Conservation (phyloP, 805 yeast species). For the Pichia insulana region DNA sequence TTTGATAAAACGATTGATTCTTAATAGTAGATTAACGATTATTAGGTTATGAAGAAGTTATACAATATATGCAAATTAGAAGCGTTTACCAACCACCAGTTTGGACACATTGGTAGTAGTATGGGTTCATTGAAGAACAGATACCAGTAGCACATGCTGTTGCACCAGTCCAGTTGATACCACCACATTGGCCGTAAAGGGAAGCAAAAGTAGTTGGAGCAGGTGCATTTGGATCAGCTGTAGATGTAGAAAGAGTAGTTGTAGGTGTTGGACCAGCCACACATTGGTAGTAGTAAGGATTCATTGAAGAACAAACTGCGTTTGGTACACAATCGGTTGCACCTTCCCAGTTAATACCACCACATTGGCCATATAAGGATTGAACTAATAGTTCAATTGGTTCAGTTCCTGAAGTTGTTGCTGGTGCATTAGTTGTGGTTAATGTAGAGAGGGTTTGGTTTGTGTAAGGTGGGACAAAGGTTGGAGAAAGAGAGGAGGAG, state of each 20-base stretch:
- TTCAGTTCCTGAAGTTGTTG: background rate
- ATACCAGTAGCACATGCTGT: slow-evolving; percentile 18
- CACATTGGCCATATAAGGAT: slow-evolving; percentile 15
- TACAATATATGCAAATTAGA: too few species aligned
- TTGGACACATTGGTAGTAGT: slow-evolving; percentile 22
- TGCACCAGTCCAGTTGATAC: slow-evolving; percentile 14
- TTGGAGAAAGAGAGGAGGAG: too few species aligned
- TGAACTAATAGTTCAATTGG: background rate
- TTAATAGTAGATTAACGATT: too few species aligned
- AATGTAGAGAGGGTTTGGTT: background rate
- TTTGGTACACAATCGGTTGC: slow-evolving; percentile 16
- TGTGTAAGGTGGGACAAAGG: slow-evolving; percentile 7
- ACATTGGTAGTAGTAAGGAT: slow-evolving; percentile 20
- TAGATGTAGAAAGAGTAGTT: slow-evolving; percentile 4
- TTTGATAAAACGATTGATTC: too few species aligned
- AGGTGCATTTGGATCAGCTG: background rate
- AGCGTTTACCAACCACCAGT: background rate
- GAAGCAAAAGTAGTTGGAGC: slow-evolving; percentile 10
- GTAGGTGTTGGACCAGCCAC: slow-evolving; percentile 11
- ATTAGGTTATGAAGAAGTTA: too few species aligned
- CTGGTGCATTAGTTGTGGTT: background rate
- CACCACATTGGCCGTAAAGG: slow-evolving; percentile 22
- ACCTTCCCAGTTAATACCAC: slow-evolving; percentile 14
- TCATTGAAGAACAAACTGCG: slow-evolving; percentile 16
- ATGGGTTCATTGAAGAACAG: slow-evolving; percentile 19